Evolutionary conservation across 331 rosid species (phyloP), one percentile per base, ranked within the genome.

Genomic region (Acacia concinna): DNA sequence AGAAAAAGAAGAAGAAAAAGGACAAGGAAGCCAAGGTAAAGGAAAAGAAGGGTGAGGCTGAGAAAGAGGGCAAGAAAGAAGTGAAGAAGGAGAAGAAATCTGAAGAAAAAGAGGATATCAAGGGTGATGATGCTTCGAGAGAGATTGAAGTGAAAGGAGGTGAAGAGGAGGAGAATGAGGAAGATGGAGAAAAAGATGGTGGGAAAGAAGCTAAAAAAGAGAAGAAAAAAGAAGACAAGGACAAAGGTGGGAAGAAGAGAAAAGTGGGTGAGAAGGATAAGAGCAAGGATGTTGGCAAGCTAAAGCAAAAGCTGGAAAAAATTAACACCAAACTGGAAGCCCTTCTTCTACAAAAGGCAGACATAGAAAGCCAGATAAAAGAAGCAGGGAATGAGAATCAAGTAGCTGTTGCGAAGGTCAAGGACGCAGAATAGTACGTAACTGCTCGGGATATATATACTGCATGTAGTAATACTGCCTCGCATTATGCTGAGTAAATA

Each of bases 221-320:
- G 49, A 74, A 86, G 77, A 76, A 88, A 11, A 86, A 83, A 3
- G 87, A 84, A 46, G 86, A 83, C 46, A 81, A 79, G 51, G 86
- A 83, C 37, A 87, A 87, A 54, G 41, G 78, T 1, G 93, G 87
- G 34, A 87, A 86, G 83, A 90, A 87, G 77, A 81, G 88, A 54
- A 90, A 89, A 81, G 75, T 32, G 30, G 85, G 73, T 8, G 89
- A 66, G 71, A 83, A 87, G 77, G 88, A 79, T 43, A 87, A 86
- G 66, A 64, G 27, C 80, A 88, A 68, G 35, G 91, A 90, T 78
- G 30, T 68, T 31, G 84, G 85, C 54, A 82, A 74, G 65, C 83
- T 94, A 66, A 91, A 87, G 71, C 92, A 79, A 71, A 89, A 90
- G 78, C 86, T 91, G 46, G 97, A 85, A 80, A 84, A 91, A 73